Evolutionary conservation across 352 stramenopile genomes (phyloP), one percentile per base, ranked within the genome.

Genomic region (Globisporangium barbulae): DNA sequence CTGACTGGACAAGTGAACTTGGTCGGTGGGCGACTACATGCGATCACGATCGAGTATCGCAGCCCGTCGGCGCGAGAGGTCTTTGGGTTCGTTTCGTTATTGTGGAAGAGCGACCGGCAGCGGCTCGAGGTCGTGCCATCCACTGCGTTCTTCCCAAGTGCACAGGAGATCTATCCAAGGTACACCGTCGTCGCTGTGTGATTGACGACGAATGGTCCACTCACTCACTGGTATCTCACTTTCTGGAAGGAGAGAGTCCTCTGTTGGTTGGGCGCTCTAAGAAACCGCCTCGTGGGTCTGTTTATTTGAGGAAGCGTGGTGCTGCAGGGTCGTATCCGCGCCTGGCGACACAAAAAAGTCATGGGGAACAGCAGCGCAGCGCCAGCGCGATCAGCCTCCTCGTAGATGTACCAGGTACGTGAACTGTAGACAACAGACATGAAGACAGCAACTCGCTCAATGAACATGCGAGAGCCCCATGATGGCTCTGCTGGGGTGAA

Each of bases 21-120:
- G 30, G 57, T 78, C 22, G 54, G 53, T 2, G 67, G 59, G 1
- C 64, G 70, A 17, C 65, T 87, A 2, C 62, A 88, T 17, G 62
- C 61, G n/a, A 75, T 90, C 41, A 63, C 64, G 5, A 47, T 90
- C 49, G 77, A 87, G 49, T 87, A 87, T 52, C 74, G 49, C 7
- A 68, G 60, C 2, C 54, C 63, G 0, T 64, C 53, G 13, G 39
- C 45, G 30, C 58, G 65, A 15, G 53, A 57, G 17, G n/a, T 64
- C 25, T 54, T 59, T 35, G 61, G 65, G 15, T 65, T 64, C 15
- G 10, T 79, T 19, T 30, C 64, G 19, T 53, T 81, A 48, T 50
- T 52, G 13, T 81, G 73, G 69, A 31, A 71, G 59, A 81, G 74
- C 41, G 52, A 31, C 8, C 71, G 63, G 17, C 73, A 79, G 53